These are phyloP conservation scores for Adansonia gregorii DNA, from an alignment of 441 rosid genomes.

Conservation along the genomic window DNA sequence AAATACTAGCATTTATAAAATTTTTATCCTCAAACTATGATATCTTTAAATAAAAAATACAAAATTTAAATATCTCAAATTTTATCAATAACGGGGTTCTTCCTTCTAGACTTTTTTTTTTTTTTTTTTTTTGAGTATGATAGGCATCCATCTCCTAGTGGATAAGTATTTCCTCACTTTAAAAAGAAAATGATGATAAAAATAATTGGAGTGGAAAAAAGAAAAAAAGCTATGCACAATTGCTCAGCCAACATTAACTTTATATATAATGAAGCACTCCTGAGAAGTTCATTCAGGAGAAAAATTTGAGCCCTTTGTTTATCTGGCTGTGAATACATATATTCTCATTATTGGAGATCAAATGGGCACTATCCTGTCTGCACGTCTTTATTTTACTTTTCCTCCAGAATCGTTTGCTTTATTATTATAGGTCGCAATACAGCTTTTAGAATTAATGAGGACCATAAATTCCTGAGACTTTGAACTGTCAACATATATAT, in stretches of 20 bases:
- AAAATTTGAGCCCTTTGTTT: neutral
- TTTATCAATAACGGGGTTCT: too few species aligned
- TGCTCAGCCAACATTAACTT: neutral
- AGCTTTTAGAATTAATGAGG: neutral
- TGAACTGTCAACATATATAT: slow-evolving; percentile 18
- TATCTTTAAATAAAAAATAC: too few species aligned
- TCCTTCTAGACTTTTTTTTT: neutral
- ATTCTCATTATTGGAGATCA: slow-evolving; percentile 14
- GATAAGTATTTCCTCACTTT: neutral
- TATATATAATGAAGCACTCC: neutral
- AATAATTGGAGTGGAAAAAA: neutral
- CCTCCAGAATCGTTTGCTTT: slow-evolving; percentile 26
- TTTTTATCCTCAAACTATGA: too few species aligned
- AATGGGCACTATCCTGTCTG: slow-evolving; percentile 1
- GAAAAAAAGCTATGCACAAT: neutral
- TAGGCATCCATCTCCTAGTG: neutral
- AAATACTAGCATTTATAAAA: too few species aligned
- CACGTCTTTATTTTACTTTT: neutral
- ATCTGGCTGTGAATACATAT: neutral
- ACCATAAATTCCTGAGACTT: slow-evolving; percentile 22
- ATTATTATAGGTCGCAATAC: slow-evolving; percentile 25
- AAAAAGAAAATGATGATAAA: neutral
- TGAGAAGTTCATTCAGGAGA: slow-evolving; percentile 1
- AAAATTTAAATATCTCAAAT: too few species aligned
- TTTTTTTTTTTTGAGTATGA: too few species aligned